These are phyloP conservation scores for Candida glaebosa DNA, from an alignment of 805 yeast species.

Conservation along the genomic window DNA sequence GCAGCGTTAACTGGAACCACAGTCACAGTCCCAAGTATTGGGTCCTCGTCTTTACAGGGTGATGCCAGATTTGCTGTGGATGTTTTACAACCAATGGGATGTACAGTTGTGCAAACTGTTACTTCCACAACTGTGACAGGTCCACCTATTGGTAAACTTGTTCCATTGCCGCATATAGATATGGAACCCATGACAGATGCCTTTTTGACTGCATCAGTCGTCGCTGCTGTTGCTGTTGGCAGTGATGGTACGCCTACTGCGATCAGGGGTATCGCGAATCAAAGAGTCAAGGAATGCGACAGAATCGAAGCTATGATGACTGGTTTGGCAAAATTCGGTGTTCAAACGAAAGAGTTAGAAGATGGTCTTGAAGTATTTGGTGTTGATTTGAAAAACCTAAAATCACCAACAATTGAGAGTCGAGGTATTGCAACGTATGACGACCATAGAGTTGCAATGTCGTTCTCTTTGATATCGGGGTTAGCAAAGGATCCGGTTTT, in stretches of 20 bases:
- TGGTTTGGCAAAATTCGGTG: slow-evolving; percentile 89
- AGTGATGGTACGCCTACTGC: slow-evolving; percentile 52
- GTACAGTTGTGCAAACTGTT: slow-evolving; percentile 76
- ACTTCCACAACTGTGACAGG: slow-evolving; percentile 91
- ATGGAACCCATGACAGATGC: slow-evolving; percentile 99
- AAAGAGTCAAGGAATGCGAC: slow-evolving; percentile 96
- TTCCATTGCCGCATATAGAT: slow-evolving; percentile 73
- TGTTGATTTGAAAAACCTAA: slow-evolving; percentile 45
- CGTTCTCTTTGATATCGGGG: slow-evolving; percentile 85
- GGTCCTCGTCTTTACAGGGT: slow-evolving; percentile 88
- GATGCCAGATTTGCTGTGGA: slow-evolving; percentile 96
- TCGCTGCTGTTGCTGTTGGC: slow-evolving; percentile 81
- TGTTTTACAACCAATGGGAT: slow-evolving; percentile 93
- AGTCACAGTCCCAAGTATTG: slow-evolving; percentile 92
- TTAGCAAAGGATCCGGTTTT: slow-evolving; percentile 59
- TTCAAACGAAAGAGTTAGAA: slow-evolving; percentile 73
- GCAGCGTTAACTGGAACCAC: slow-evolving; percentile 95
- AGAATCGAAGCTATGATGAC: slow-evolving; percentile 92
- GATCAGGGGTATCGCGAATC: slow-evolving; percentile 95
- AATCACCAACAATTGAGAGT: slow-evolving; percentile 46
- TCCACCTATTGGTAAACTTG: slow-evolving; percentile 66
- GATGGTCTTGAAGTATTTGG: slow-evolving; percentile 93
- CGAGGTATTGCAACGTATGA: slow-evolving; percentile 78
- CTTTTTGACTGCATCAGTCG: slow-evolving; percentile 92
- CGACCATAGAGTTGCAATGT: slow-evolving; percentile 98